A percentile compares a stretch with the other conserved stretches of the same genome.
These are phyloP conservation scores for Fusarium sp. DNA, from an alignment of 2,329 filamentous ascomycete genomes.

Conservation along the genomic window DNA sequence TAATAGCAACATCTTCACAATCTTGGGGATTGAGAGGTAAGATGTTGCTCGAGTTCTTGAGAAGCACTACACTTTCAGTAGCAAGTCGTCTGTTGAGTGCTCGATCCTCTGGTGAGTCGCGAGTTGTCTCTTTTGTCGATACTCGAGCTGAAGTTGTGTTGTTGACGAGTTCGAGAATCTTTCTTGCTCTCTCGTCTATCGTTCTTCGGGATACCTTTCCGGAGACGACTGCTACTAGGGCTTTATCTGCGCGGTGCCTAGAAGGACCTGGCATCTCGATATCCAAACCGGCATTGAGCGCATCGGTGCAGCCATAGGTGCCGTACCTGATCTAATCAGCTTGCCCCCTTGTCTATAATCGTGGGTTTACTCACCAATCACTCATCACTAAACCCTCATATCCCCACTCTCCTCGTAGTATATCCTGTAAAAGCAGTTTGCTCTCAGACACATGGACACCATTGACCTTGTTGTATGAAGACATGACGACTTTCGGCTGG, in stretches of 20 bases:
- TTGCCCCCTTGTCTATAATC: accelerated
- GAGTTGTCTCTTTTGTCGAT: conserved; percentile 13
- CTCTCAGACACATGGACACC: conserved; percentile 27
- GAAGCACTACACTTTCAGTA: conserved; percentile 64
- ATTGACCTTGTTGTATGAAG: conserved; percentile 63
- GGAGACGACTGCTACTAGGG: conserved; percentile 7
- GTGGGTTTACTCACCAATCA: conserved; percentile 14
- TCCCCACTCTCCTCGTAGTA: conserved; percentile 19
- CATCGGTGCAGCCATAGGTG: conserved; percentile 16
- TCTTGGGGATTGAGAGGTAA: conserved; percentile 58
- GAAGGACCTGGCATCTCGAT: conserved; percentile 28
- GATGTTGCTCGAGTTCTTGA: conserved; percentile 70
- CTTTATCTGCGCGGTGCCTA: conserved; percentile 5
- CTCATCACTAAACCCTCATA: conserved; percentile 28
- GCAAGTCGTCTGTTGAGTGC: conserved; percentile 8
- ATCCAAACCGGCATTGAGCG: conserved; percentile 21
- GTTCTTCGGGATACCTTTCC: neutral
- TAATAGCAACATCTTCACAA: conserved; percentile 58
- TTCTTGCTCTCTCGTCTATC: conserved; percentile 13
- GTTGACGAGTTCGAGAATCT: conserved; percentile 12
- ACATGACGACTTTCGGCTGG: conserved; percentile 67
- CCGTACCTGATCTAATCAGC: conserved; percentile 8
- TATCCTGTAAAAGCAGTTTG: conserved; percentile 2
- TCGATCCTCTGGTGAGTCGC: conserved; percentile 19
- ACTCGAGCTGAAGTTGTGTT: neutral